These are phyloP conservation scores for Articulospora tetracladia DNA, from an alignment of 495 filamentous ascomycete species.

Conservation along the genomic window DNA sequence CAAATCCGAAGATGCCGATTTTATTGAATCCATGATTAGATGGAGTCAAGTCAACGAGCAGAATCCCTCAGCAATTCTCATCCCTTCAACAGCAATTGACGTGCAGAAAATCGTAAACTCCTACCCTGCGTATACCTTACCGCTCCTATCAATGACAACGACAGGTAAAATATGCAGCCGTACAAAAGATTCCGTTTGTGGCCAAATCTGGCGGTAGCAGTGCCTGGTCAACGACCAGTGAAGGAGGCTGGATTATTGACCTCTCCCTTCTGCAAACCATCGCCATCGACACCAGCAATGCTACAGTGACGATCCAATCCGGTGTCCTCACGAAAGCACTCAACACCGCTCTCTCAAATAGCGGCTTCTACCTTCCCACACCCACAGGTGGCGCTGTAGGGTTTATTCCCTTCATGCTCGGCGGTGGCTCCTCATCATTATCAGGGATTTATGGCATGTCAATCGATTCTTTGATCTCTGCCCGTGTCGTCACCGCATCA, in stretches of 20 bases:
- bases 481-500: constrained; percentile 46
- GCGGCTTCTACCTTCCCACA: constrained; percentile 18
- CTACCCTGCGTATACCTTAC: not conserved
- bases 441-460: constrained; percentile 44
- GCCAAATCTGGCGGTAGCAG: constrained; percentile 32
- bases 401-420: constrained; percentile 52
- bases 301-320: constrained; percentile 23
- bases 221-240: constrained; percentile 28
- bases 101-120: not conserved
- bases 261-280: constrained; percentile 26
- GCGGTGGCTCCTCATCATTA: constrained; percentile 53
- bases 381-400: constrained; percentile 52
- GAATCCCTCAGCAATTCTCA: constrained; percentile 1
- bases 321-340: constrained; percentile 32
- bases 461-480: constrained; percentile 49
- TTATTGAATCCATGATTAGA: not conserved
- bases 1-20: not conserved
- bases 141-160: not conserved
- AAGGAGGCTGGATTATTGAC: constrained; percentile 34
- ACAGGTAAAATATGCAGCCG: constrained; percentile 22
- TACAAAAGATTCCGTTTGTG: constrained; percentile 29
- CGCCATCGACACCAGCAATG: constrained; percentile 17
- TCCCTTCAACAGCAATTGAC: not conserved
- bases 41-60: constrained; percentile 1
- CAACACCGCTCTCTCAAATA: constrained; percentile 18